These are phyloP conservation scores for Verbascum thapsus DNA, from an alignment of 257 asterid genomes.

Conservation along the genomic window DNA sequence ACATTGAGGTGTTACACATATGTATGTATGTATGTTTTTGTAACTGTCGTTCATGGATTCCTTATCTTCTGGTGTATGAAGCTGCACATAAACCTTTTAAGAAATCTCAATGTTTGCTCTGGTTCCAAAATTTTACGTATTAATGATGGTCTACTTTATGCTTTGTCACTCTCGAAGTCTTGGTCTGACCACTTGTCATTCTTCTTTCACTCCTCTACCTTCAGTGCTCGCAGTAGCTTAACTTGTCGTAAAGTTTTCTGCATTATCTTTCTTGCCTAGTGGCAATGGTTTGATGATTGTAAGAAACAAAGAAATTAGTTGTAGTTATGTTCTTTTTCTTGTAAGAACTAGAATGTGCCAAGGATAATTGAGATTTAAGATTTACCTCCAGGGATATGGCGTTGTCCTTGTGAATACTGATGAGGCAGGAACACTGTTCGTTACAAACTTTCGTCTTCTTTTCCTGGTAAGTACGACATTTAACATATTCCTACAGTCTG, in stretches of 20 bases:
- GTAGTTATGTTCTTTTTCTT: conserved; percentile 21
- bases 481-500: background rate
- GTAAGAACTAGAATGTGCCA: conserved; percentile 5
- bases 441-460: conserved; percentile 93
- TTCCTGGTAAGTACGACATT: conserved; percentile 68
- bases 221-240: no score
- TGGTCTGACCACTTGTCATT: conserved; percentile 18
- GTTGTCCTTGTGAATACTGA: conserved; percentile 96
- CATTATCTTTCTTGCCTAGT: background rate
- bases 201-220: conserved; percentile 11
- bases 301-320: conserved; percentile 2
- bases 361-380: conserved; percentile 33
- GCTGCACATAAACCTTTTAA: background rate
- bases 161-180: conserved; percentile 9
- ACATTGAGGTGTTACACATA: background rate
- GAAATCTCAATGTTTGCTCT: conserved; percentile 1
- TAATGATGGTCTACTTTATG: background rate
- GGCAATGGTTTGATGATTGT: conserved; percentile 6
- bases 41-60: conserved; percentile 1
- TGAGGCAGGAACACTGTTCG: conserved; percentile 87
- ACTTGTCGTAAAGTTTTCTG: background rate
- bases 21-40: conserved; percentile 11
- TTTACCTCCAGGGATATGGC: conserved; percentile 68
- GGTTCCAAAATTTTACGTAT: background rate
- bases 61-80: background rate